Evolutionary conservation across 2,329 filamentous ascomycete species (phyloP).

Genomic region (Rutstroemia sp.): DNA sequence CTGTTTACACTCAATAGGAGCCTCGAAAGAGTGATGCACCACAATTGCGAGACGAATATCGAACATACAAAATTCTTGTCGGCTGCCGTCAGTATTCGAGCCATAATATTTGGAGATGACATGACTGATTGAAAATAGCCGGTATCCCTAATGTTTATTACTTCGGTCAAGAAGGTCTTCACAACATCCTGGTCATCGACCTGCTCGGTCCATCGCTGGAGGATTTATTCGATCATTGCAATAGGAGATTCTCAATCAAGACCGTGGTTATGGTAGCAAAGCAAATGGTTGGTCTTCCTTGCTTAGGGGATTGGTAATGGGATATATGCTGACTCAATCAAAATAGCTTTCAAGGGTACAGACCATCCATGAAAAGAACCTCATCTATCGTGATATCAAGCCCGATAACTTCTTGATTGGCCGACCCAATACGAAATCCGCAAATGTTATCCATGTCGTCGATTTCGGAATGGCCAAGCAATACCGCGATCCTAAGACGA

Average conservation of each 20-base stretch:
- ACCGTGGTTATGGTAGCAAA: constrained; percentile 99
- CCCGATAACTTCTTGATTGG: constrained; percentile 99
- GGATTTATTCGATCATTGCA: constrained; percentile 96
- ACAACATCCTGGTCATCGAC: constrained; percentile 98
- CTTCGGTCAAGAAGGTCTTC: constrained; percentile 95
- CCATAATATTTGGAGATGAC: constrained; percentile 7
- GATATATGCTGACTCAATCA: background rate
- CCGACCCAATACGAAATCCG: constrained; percentile 82
- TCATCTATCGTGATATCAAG: constrained; percentile 99
- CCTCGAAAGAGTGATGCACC: constrained; percentile 97
- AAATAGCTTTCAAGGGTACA: constrained; percentile 77
- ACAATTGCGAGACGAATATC: constrained; percentile 94
- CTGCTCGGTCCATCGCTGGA: constrained; percentile 90
- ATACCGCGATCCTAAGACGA: constrained; percentile 96
- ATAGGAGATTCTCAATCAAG: constrained; percentile 90
- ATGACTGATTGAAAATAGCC: constrained; percentile 49
- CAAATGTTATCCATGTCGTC: constrained; percentile 96
- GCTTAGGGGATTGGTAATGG: background rate
- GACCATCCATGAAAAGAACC: constrained; percentile 95
- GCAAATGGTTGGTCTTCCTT: constrained; percentile 67
- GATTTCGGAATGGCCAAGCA: constrained; percentile 99
- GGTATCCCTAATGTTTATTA: constrained; percentile 99
- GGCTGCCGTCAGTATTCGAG: constrained; percentile 78
- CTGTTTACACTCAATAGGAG: constrained; percentile 51
- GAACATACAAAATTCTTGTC: constrained; percentile 98